Base-by-base conservation (phyloP, 257 asterid genomes). In the Capsicum pubescens region DNA sequence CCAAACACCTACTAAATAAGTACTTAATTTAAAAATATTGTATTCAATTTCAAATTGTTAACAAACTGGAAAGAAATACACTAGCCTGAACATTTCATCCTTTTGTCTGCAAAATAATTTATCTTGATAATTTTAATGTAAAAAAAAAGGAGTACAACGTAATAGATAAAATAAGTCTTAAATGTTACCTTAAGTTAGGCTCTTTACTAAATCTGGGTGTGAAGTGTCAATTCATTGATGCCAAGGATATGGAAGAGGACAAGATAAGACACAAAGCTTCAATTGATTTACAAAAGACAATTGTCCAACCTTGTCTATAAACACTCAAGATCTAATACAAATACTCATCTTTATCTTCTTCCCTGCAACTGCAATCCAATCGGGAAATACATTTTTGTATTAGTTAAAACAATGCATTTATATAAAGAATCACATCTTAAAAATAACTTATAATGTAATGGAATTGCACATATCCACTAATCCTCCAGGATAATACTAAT, bases 161-260 rank as follows among this genome's bases (percentile, higher is more conserved):
- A 63, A 21, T 21, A 21, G 16, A 39, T 26, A 9, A 63, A 63
- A 63, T 15, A 63, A 21, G 26, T 21, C 69, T 21, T 63, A 39
- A 63, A 63, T 21, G 16, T 63, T 82, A 95, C 98, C 99, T 95
- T 95, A 52, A 95, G 85, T 36, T 98, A 97, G 84, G 99, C 98
- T 83, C 98, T 89, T 85, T 94, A 97, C 90, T 94, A 98, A 98
- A 95, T 95, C 88, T 95, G 97, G 50, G 98, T 92, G 82, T 95
- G 99, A 79, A 94, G 96, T 55, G 96, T 94, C 93, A 92, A 92
- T 60, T 91, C 90, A 77, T 91, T 89, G 79, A 95, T 56, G 86
- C 83, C 86, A 59, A 95, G 96, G 86, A 91, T 85, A 64, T 94
- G 93, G 87, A 95, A 81, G 84, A 92, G 82, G 32, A 26, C 1